phyloP scores from a whole-genome alignment of 208 protist species.

The Trypanosoma boissoni region DNA sequence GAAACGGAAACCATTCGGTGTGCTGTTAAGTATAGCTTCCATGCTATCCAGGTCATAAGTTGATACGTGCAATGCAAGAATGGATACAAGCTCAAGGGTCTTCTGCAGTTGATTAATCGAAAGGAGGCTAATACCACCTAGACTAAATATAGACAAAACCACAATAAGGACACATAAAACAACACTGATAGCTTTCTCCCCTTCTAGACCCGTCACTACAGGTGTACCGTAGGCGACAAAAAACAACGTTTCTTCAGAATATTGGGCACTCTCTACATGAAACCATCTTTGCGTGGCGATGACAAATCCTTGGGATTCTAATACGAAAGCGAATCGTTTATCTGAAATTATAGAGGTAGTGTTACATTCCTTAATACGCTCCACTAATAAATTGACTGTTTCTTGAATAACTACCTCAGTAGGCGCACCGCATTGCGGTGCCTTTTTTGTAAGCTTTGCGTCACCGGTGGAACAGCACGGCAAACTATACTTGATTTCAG shows the following conservation, averaged over 20 bases:
- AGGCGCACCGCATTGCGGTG: neutral
- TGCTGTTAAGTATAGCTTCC: conserved; percentile 33
- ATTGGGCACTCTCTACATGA: too few species aligned
- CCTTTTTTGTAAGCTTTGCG: neutral
- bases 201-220: conserved; percentile 27
- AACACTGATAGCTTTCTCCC: conserved; percentile 38
- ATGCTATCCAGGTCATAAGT: conserved; percentile 57
- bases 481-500: neutral
- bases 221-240: conserved; percentile 55
- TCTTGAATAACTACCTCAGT: conserved; percentile 13
- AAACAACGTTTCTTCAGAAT: conserved; percentile 28
- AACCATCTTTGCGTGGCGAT: too few species aligned
- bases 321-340: too few species aligned
- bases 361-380: neutral
- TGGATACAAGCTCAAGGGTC: conserved; percentile 46
- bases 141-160: conserved; percentile 40
- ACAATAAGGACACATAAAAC: conserved; percentile 53
- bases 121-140: conserved; percentile 38
- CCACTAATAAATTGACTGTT: conserved; percentile 30
- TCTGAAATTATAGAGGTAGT: too few species aligned
- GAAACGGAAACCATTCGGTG: conserved; percentile 1
- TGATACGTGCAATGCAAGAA: conserved; percentile 44
- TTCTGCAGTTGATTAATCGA: conserved; percentile 42
- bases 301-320: conserved; percentile 54
- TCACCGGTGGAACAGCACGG: conserved; percentile 3